These are phyloP conservation scores for Neoarthrinium moseri DNA, from an alignment of 2,329 filamentous ascomycete species.

Conservation along the genomic window DNA sequence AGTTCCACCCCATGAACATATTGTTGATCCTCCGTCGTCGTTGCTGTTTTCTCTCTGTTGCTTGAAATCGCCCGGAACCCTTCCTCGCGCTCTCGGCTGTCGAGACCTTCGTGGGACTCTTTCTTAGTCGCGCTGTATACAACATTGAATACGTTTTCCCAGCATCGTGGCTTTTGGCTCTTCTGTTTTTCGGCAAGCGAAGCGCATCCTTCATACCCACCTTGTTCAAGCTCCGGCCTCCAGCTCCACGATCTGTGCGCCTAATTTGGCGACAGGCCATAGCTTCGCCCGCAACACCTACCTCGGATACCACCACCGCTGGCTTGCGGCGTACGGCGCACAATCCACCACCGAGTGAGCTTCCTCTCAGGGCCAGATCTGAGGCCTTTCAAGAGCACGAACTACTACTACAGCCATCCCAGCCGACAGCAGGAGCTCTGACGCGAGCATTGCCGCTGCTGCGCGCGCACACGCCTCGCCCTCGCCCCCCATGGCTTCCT, in stretches of 20 bases:
- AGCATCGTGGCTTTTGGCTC: neutral
- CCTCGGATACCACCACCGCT: neutral
- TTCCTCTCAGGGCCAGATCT: neutral
- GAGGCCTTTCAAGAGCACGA: neutral
- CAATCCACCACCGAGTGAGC: too few species aligned
- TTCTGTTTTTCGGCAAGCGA: too few species aligned
- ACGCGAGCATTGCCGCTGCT: conserved; percentile 2
- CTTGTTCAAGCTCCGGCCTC: neutral
- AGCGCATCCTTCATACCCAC: neutral
- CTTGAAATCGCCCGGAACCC: too few species aligned
- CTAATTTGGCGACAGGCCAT: too few species aligned
- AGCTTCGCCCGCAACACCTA: too few species aligned
- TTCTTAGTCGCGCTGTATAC: too few species aligned
- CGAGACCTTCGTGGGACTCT: too few species aligned
- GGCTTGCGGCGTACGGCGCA: neutral
- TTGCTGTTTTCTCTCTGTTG: too few species aligned
- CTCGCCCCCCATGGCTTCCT: conserved; percentile 15
- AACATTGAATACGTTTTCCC: neutral
- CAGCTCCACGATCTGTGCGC: neutral
- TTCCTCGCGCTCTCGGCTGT: too few species aligned
- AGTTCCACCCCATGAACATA: too few species aligned
- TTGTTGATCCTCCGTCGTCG: too few species aligned
- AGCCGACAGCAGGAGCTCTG: too few species aligned
- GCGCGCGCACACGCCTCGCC: conserved; percentile 15
- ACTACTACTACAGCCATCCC: neutral